phyloP scores from a whole-genome alignment of 768 basidiomycete genomes.

The Kwoniella sp. region DNA sequence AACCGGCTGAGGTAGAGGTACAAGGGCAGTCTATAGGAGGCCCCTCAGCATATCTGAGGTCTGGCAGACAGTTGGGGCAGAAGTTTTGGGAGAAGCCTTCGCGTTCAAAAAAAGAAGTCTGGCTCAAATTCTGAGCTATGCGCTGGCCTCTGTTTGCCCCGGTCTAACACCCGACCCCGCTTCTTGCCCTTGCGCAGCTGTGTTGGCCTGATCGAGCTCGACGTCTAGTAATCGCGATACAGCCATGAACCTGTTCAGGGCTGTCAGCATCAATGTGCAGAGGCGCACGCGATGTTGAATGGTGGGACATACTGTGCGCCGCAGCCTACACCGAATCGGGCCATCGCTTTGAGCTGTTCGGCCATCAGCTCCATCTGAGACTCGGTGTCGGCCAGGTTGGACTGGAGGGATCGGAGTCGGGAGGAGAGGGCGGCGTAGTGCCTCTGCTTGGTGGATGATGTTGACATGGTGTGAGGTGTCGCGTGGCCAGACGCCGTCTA shows the following conservation, averaged over 20 bases:
- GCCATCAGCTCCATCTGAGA: constrained; percentile 72
- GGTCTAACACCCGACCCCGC: too few relatives aligned
- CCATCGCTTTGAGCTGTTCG: constrained; percentile 71
- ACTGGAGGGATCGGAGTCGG: constrained; percentile 64
- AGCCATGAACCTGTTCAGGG: constrained; percentile 46
- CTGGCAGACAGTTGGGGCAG: too few relatives aligned
- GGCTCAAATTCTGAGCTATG: too few relatives aligned
- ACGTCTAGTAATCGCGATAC: constrained; percentile 45
- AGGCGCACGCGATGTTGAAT: neutral
- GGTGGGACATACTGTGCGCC: constrained; percentile 66
- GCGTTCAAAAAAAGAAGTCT: too few relatives aligned
- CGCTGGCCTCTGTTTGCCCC: too few relatives aligned
- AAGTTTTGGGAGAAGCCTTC: too few relatives aligned
- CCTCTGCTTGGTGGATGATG: constrained; percentile 59
- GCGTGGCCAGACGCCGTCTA: neutral
- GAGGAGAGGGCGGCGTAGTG: constrained; percentile 73
- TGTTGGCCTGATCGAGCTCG: constrained; percentile 24
- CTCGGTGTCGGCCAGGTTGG: constrained; percentile 67
- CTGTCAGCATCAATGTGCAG: neutral
- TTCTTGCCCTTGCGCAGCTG: constrained; percentile 3
- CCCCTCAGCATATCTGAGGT: too few relatives aligned
- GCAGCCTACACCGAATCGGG: constrained; percentile 69
- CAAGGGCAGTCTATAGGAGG: too few relatives aligned
- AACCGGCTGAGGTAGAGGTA: too few relatives aligned
- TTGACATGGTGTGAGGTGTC: constrained; percentile 3